Conservation (phyloP, 768 basidiomycete genomes). For the Megacollybia marginata region DNA sequence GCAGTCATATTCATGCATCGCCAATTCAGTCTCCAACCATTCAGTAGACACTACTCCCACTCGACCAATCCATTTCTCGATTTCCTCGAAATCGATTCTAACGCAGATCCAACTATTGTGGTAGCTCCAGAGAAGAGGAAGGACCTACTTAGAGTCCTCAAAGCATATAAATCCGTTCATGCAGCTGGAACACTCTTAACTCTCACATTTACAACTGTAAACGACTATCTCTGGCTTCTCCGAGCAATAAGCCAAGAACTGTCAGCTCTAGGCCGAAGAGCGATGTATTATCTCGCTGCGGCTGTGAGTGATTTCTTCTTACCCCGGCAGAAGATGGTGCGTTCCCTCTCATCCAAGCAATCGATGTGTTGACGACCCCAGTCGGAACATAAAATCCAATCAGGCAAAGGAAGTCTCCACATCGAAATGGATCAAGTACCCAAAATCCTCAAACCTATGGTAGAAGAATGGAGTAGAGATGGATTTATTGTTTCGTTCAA, state of each 20-base stretch:
- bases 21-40: conserved; percentile 95
- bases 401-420: conserved; percentile 84
- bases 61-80: conserved; percentile 98
- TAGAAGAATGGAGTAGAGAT: conserved; percentile 86
- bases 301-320: conserved; percentile 99
- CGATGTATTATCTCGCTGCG: conserved; percentile 95
- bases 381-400: conserved; percentile 99
- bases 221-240: conserved; percentile 93
- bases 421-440: conserved; percentile 99
- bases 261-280: conserved; percentile 54
- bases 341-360: conserved; percentile 17
- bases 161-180: conserved; percentile 76
- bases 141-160: conserved; percentile 65
- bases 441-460: conserved; percentile 88
- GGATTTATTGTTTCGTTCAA: conserved; percentile 98
- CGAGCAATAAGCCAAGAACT: conserved; percentile 78
- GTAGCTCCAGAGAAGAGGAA: conserved; percentile 60
- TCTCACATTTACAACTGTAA: conserved; percentile 87
- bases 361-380: conserved; percentile 18
- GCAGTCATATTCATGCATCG: conserved; percentile 99
- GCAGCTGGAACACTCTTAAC: conserved; percentile 69
- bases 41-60: conserved; percentile 96
- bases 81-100: conserved; percentile 67
- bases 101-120: conserved; percentile 40
- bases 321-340: conserved; percentile 82